phyloP scores from a whole-genome alignment of 352 stramenopile species.

The Albugo candida region DNA sequence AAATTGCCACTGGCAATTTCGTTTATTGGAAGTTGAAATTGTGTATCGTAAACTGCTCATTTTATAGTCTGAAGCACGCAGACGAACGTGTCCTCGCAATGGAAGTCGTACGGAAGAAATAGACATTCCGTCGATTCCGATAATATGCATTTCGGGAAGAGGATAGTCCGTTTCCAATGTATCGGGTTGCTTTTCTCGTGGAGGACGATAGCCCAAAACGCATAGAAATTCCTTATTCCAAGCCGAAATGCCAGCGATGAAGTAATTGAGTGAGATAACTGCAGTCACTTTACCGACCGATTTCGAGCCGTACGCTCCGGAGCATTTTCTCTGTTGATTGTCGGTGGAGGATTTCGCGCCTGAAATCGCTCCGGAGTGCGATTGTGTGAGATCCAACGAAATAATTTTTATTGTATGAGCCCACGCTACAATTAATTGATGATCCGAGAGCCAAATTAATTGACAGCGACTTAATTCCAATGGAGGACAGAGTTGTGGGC shows the following conservation, averaged over 20 bases:
- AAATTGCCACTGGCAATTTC: not conserved
- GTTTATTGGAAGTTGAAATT: not conserved
- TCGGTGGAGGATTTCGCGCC: constrained; percentile 11
- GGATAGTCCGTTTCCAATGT: constrained; percentile 28
- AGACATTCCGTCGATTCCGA: constrained; percentile 68
- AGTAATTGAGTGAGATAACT: constrained; percentile 68
- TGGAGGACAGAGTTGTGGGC: constrained; percentile 48
- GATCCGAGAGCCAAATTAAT: constrained; percentile 44
- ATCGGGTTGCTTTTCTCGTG: constrained; percentile 21
- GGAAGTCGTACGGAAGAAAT: constrained; percentile 71
- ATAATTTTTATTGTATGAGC: constrained; percentile 59
- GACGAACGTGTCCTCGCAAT: constrained; percentile 45
- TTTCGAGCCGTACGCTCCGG: no score
- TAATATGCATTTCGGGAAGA: constrained; percentile 72
- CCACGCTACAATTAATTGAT: constrained; percentile 51
- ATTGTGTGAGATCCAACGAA: constrained; percentile 25
- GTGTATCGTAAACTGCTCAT: constrained; percentile 54
- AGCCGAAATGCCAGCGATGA: constrained; percentile 48
- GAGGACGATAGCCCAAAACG: constrained; percentile 49
- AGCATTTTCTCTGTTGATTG: constrained; percentile 12
- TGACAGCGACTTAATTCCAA: constrained; percentile 71
- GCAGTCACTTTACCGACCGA: constrained; percentile 29
- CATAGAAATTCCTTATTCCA: constrained; percentile 39
- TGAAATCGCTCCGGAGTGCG: constrained; percentile 1
- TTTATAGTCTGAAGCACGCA: constrained; percentile 63